These are phyloP conservation scores for Melampsora abietis-canadensis DNA, from an alignment of 1,284 basidiomycete species.

Conservation along the genomic window DNA sequence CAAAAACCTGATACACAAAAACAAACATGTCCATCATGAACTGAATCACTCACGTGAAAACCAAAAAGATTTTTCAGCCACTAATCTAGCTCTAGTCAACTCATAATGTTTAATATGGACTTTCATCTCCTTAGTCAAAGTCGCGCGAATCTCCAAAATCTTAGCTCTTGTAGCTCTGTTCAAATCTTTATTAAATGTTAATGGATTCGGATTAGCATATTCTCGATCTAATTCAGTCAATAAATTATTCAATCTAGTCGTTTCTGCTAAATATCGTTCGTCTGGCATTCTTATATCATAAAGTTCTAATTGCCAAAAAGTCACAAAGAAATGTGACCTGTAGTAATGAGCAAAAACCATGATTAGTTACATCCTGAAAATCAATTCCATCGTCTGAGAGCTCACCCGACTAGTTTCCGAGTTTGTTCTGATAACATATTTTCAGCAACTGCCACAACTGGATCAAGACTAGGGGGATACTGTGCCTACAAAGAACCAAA, in stretches of 20 bases:
- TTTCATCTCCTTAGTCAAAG: constrained; percentile 72
- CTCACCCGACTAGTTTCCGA: constrained; percentile 69
- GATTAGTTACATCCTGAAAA: not conserved
- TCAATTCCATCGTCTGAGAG: constrained; percentile 46
- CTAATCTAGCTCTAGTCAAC: constrained; percentile 71
- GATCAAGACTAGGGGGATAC: constrained; percentile 60
- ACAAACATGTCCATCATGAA: constrained; percentile 55
- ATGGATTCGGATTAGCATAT: constrained; percentile 45
- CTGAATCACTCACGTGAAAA: constrained; percentile 59
- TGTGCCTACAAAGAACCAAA: constrained; percentile 8
- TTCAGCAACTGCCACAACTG: constrained; percentile 67
- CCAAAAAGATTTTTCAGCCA: constrained; percentile 81
- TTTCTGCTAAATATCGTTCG: constrained; percentile 55
- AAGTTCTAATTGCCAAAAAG: constrained; percentile 89
- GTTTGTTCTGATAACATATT: constrained; percentile 66
- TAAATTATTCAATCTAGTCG: constrained; percentile 53
- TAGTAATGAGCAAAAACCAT: constrained; percentile 29
- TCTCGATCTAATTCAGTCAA: constrained; percentile 52
- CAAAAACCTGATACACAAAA: not conserved
- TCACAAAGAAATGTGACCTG: constrained; percentile 82
- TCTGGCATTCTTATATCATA: constrained; percentile 73
- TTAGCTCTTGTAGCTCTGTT: constrained; percentile 44
- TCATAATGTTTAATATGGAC: constrained; percentile 63
- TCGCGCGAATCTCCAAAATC: constrained; percentile 53
- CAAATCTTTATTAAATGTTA: constrained; percentile 46